These are phyloP conservation scores for Schoenoplectus triqueter DNA, from an alignment of 202 grass and related monocot species.

Conservation along the genomic window DNA sequence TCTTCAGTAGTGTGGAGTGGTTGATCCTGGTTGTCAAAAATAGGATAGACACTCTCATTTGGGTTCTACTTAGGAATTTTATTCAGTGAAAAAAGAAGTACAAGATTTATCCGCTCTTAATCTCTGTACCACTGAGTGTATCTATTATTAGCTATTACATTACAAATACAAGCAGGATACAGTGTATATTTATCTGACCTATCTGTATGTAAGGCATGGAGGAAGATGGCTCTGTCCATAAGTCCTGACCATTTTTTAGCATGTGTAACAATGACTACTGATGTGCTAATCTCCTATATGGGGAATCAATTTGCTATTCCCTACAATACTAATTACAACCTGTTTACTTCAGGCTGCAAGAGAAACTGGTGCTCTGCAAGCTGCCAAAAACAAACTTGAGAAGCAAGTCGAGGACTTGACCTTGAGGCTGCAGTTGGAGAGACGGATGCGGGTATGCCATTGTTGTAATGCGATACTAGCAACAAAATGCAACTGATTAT, in stretches of 20 bases:
- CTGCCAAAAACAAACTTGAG: slow-evolving; percentile 94
- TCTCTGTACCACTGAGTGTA: not conserved
- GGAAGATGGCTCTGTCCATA: not conserved
- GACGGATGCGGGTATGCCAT: slow-evolving; percentile 70
- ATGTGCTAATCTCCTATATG: not conserved
- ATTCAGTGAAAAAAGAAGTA: not conserved
- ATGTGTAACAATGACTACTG: not conserved
- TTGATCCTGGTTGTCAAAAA: not conserved
- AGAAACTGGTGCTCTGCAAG: slow-evolving; percentile 90
- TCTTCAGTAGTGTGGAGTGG: not conserved
- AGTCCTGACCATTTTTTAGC: not conserved
- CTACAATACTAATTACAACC: slow-evolving; percentile 25
- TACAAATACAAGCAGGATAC: not conserved
- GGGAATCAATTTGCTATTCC: slow-evolving; percentile 11
- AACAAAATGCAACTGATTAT: not conserved
- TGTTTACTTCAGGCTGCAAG: slow-evolving; percentile 76
- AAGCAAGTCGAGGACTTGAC: slow-evolving; percentile 96
- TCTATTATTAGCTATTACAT: not conserved
- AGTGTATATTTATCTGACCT: slow-evolving; percentile 5
- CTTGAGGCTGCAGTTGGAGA: slow-evolving; percentile 79
- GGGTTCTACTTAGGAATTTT: not conserved
- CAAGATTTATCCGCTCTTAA: not conserved
- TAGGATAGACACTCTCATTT: not conserved
- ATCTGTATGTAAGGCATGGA: not conserved
- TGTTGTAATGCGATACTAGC: slow-evolving; percentile 23